Evolutionary conservation across 306 rosid genomes (phyloP).

Genomic region (Trifolium repens): DNA sequence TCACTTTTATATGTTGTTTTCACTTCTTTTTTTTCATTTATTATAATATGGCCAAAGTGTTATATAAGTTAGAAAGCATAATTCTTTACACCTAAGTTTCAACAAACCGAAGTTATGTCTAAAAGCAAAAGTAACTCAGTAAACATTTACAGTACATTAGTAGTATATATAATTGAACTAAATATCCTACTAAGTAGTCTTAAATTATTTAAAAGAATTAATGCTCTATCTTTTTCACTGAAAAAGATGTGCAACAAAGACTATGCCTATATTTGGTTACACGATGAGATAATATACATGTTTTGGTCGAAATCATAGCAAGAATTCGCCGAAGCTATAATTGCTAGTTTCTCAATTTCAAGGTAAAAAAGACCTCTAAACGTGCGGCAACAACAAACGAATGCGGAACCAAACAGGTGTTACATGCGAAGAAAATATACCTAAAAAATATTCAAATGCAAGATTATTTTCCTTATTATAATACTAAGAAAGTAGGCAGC

Average conservation of each 20-base stretch:
- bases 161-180: not conserved
- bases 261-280: too few relatives aligned
- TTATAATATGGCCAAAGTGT: not conserved
- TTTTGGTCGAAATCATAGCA: too few relatives aligned
- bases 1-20: conserved; percentile 27
- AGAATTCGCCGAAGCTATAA: too few relatives aligned
- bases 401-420: too few relatives aligned
- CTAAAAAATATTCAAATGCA: too few relatives aligned
- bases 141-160: conserved; percentile 12
- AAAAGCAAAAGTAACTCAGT: conserved; percentile 42
- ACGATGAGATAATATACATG: too few relatives aligned
- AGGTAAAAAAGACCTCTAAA: too few relatives aligned
- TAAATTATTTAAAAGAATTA: conserved; percentile 27
- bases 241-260: conserved; percentile 40
- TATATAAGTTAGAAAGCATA: conserved; percentile 37
- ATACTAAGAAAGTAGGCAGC: too few relatives aligned
- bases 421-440: too few relatives aligned
- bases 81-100: conserved; percentile 49
- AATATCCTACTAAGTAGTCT: not conserved
- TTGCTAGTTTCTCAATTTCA: too few relatives aligned
- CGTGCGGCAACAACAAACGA: too few relatives aligned
- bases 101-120: conserved; percentile 24
- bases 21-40: not conserved
- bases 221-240: conserved; percentile 27
- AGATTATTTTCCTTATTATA: not conserved